These are phyloP conservation scores for Puccinia horiana DNA, from an alignment of 1,284 basidiomycete genomes.

Conservation along the genomic window DNA sequence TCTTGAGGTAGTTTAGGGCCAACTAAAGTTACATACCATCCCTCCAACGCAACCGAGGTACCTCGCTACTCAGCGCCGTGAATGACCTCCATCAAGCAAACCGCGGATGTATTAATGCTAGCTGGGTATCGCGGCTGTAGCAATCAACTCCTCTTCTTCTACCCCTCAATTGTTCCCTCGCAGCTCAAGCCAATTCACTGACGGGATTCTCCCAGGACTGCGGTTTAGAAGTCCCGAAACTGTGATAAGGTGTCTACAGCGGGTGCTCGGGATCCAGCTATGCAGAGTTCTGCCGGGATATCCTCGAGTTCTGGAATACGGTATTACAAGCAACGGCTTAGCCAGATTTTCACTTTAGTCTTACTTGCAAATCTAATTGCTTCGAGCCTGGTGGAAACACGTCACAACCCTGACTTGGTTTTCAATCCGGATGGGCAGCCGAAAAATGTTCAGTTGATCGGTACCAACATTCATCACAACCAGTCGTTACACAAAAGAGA, in stretches of 20 bases:
- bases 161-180: not conserved
- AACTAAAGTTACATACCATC: not conserved
- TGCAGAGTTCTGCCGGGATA: too few relatives aligned
- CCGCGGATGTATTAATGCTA: not conserved
- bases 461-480: not conserved
- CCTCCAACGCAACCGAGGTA: not conserved
- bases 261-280: not conserved
- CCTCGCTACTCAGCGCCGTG: not conserved
- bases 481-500: not conserved
- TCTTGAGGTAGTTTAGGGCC: not conserved
- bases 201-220: not conserved
- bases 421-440: not conserved
- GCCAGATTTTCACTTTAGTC: not conserved
- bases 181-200: not conserved
- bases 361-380: not conserved
- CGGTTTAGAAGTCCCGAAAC: not conserved
- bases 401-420: not conserved
- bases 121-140: not conserved
- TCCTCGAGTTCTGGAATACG: not conserved
- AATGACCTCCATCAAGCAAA: not conserved
- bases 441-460: not conserved
- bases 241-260: not conserved
- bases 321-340: not conserved
- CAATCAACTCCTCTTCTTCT: not conserved
- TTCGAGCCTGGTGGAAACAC: not conserved